A percentile compares a stretch with the other conserved stretches of the same genome.
phyloP scores from a whole-genome alignment of 306 rosid species.

The Comarum palustre region DNA sequence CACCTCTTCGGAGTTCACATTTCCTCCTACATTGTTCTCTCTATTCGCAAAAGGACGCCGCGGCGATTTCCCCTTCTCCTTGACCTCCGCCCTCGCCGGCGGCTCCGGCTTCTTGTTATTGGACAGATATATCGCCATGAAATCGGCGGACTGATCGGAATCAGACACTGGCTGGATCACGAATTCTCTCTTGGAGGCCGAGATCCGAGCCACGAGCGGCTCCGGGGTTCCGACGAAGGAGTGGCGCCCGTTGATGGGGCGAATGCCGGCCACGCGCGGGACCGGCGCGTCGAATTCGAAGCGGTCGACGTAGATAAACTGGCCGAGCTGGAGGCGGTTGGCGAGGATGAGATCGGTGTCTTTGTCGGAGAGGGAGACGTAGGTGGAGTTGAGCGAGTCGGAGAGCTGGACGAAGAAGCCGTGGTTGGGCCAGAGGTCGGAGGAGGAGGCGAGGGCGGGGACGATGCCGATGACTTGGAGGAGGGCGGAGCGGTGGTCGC shows the following conservation, averaged over 20 bases:
- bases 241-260: constrained; percentile 81
- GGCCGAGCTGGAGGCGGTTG: constrained; percentile 85
- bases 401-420: constrained; percentile 94
- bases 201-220: constrained; percentile 59
- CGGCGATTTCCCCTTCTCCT: constrained; percentile 32
- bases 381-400: constrained; percentile 87
- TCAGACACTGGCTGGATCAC: constrained; percentile 74
- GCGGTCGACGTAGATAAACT: constrained; percentile 77
- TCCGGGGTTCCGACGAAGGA: constrained; percentile 69
- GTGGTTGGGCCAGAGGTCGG: constrained; percentile 79
- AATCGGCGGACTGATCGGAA: constrained; percentile 57
- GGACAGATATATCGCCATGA: constrained; percentile 54
- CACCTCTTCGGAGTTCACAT: constrained; percentile 19
- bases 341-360: constrained; percentile 81
- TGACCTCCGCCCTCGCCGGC: constrained; percentile 14
- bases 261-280: constrained; percentile 62
- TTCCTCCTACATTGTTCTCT: constrained; percentile 44
- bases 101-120: constrained; percentile 34
- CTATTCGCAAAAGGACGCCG: constrained; percentile 66
- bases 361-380: constrained; percentile 72
- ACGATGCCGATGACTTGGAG: constrained; percentile 90
- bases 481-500: constrained; percentile 96
- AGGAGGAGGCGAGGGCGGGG: constrained; percentile 82
- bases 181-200: constrained; percentile 55
- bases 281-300: constrained; percentile 69